Evolutionary conservation across 2,329 filamentous ascomycete species (phyloP), one percentile per base, ranked within the genome.

Genomic region (Colletotrichum musae): DNA sequence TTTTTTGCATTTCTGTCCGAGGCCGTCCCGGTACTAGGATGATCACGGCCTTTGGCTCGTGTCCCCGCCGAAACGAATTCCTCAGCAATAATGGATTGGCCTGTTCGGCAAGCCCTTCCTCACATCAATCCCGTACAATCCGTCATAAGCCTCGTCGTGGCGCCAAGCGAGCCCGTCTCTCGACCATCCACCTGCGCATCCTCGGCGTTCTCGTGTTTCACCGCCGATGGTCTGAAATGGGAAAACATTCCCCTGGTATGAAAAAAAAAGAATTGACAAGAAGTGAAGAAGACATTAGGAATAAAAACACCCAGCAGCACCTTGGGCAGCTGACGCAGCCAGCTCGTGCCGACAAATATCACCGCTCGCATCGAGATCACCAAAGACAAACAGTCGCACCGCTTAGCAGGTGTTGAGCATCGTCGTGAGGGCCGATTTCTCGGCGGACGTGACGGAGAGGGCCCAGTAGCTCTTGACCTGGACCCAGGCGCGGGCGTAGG

Each of bases 401-500:
- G 26, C 60, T 71, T 70, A 92, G 80, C 92, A 94, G 13, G 88
- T 90, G 72, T 83, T 81, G 76, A 94, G 77, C 90, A 94, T 93
- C 57, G 80, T 83, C 1, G 81, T 82, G 71, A 95, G 80, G 0
- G 92, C 91, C 16, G 80, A 81, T 85, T 93, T 94, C 86, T 97
- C 93, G 0, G 88, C 89, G 54, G 83, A 84, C 1, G 92, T 95
- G 70, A 96, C 83, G 16, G 87, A 91, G 73, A 97, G 80, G 1
- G 77, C 78, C 78, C 92, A 96, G 74, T 89, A 88, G 74, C 85
- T 88, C 88, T 96, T 97, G 73, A 97, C 93, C 75, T 89, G 87
- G 48, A 95, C 86, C 91, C 92, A 97, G 77, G 91, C 89, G 77
- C 88, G 86, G 15, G 93, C 91, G 76, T 97, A 96, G 32, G 88